Percentiles rank a stretch among this genome's conserved stretches.
phyloP scores from a whole-genome alignment of 805 yeast genomes.

The Yamadazyma nakazawae region DNA sequence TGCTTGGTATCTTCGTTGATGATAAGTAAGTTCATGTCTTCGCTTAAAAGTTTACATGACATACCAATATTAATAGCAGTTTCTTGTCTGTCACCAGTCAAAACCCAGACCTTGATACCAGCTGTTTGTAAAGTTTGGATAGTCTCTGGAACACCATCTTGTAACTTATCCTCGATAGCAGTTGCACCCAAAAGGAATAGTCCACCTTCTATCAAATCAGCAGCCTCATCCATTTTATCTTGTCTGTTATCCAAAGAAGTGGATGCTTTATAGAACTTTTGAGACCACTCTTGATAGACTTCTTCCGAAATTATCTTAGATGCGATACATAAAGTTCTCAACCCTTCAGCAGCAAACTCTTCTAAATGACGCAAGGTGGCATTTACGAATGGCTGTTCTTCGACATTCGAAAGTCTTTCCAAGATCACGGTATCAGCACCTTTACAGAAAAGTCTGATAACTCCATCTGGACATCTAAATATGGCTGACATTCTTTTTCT shows the following conservation, averaged over 20 bases:
- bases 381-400: conserved; percentile 71
- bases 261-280: conserved; percentile 70
- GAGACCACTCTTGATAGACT: conserved; percentile 73
- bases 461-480: conserved; percentile 91
- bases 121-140: conserved; percentile 94
- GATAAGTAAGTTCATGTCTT: conserved; percentile 90
- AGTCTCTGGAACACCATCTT: conserved; percentile 98
- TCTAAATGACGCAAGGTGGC: conserved; percentile 85
- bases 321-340: conserved; percentile 92
- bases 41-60: conserved; percentile 92
- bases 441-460: conserved; percentile 82
- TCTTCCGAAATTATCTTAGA: conserved; percentile 72
- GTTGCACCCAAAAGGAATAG: conserved; percentile 90
- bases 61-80: conserved; percentile 98
- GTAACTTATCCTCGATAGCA: conserved; percentile 96
- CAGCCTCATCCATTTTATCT: conserved; percentile 78
- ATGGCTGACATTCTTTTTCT: conserved; percentile 97
- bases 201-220: conserved; percentile 81
- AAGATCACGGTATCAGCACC: conserved; percentile 97
- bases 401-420: conserved; percentile 67
- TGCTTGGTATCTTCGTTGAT: conserved; percentile 82
- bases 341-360: conserved; percentile 94
- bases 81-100: conserved; percentile 98
- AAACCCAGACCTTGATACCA: conserved; percentile 95
- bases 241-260: conserved; percentile 75